Evolutionary conservation across 306 rosid species (phyloP), one percentile per base, ranked within the genome.

Genomic region (Castanopsis chinensis): DNA sequence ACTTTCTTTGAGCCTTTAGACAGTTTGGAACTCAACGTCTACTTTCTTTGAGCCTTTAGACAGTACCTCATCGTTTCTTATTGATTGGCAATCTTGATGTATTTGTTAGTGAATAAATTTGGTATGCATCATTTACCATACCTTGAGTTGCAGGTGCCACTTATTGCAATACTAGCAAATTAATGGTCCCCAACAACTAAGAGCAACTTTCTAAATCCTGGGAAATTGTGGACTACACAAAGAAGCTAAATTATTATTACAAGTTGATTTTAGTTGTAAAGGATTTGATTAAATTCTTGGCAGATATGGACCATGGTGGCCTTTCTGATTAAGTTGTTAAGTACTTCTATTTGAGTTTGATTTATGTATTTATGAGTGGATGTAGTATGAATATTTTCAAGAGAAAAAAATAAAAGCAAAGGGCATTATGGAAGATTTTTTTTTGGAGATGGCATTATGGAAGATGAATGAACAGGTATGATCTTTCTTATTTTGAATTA

Each of bases 31-130:
- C 7, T 37, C 87, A 80, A 41, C 67, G 67, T 28, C 75, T 80
- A 51, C 71, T 82, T 61, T 81, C 92, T 53, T 41, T 43, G 45
- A 68, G 79, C 80, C 32, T 60, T 72, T 83, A 78, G 77, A 28
- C 52, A 63, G n/a, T 18, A 71, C 59, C 7, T 19, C 18, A 6
- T 58, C 41, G 37, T 37, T 59, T 80, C 45, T 35, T 33, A 1
- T 58, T 60, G 49, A 55, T 69, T 32, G 78, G 15, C 71, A 63
- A 64, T 72, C 57, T 65, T 55, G 75, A 58, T 71, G 72, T 72
- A 35, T 75, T 27, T 30, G 77, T 43, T 72, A 56, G 73, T 41
- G 59, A 68, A 84, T 76, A 84, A 80, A 76, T 30, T n/a, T 78
- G 57, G 37, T 25, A 25, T 6, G 59, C 33, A 49, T 70, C 25